Evolutionary conservation across 225 moss, liverwort and hornwort genomes (phyloP).

Genomic region (Pleurozium schreberi): DNA sequence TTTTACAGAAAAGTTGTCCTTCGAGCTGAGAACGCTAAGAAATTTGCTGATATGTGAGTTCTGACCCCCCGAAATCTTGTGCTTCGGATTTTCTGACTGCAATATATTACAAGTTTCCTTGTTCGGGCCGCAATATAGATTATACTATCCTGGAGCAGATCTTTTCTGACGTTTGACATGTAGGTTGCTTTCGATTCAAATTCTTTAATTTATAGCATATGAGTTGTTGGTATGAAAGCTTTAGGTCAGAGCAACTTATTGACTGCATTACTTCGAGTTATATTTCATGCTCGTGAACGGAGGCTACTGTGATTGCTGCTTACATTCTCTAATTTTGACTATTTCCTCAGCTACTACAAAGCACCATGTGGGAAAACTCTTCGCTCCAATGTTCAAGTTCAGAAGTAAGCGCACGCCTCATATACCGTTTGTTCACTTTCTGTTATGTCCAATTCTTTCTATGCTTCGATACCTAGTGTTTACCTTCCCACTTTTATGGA

Average conservation of each 20-base stretch:
- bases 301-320: neutral
- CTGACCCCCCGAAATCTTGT: neutral
- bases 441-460: neutral
- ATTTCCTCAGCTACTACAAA: conserved; percentile 53
- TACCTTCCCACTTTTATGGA: neutral
- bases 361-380: conserved; percentile 62
- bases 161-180: neutral
- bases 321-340: neutral
- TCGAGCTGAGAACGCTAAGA: conserved; percentile 47
- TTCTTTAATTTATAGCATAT: neutral
- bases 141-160: neutral
- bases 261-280: neutral
- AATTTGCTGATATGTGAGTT: conserved; percentile 71
- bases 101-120: neutral
- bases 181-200: neutral
- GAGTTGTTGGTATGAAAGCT: neutral
- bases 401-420: conserved; percentile 24
- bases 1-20: conserved; percentile 63
- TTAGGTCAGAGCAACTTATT: neutral
- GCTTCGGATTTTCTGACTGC: neutral
- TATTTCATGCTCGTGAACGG: neutral
- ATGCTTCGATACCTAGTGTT: neutral
- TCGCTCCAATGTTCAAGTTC: conserved; percentile 64
- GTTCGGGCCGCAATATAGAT: neutral
- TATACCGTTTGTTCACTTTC: neutral